Conservation (phyloP, 139 green algal species). For the Zygnema circumcarinatum region DNA sequence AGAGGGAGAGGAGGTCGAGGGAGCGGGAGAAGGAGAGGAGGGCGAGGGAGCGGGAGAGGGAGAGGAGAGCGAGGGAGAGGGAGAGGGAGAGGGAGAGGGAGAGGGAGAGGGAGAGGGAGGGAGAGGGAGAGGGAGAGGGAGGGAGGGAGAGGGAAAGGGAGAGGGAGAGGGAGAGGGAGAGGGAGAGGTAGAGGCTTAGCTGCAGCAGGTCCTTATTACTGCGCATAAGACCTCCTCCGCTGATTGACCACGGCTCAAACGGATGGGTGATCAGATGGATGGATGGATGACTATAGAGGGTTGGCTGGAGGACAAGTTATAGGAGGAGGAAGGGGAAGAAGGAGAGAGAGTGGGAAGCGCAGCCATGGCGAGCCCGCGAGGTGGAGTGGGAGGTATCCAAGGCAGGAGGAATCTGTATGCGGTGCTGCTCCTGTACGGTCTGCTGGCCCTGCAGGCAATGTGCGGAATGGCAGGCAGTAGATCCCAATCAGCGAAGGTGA, state of each 20-base stretch:
- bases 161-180: neutral
- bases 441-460: no score
- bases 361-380: no score
- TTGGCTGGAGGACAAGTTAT: neutral
- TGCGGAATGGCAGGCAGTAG: no score
- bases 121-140: neutral
- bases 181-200: neutral
- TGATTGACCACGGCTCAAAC: neutral
- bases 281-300: neutral
- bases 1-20: neutral
- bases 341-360: neutral
- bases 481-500: no score
- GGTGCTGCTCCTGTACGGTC: no score
- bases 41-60: neutral
- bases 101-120: neutral
- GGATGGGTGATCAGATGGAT: no score
- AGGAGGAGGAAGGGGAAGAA: neutral
- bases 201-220: neutral
- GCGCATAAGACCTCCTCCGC: neutral
- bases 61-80: neutral
- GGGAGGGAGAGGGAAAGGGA: neutral
- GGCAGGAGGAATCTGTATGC: no score
- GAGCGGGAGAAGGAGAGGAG: neutral
- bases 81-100: neutral
- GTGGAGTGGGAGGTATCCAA: no score